These are phyloP conservation scores for Eremothecium cymbalariae DNA, from an alignment of 1,139 yeast genomes.

Conservation along the genomic window DNA sequence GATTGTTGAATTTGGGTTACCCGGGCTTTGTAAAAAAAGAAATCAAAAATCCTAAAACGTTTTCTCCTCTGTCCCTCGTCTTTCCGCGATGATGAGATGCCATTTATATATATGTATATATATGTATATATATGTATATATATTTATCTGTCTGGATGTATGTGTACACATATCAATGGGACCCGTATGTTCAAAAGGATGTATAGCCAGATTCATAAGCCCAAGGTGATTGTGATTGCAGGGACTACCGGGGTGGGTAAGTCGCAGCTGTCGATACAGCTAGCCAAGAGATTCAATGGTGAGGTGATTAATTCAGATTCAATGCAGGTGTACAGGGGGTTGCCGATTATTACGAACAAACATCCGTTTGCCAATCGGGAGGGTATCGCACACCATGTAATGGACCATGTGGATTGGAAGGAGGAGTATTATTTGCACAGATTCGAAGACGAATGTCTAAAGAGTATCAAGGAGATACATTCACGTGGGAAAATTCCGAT, in stretches of 20 bases:
- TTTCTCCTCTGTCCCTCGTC: no score
- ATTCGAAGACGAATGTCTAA: slow-evolving; percentile 63
- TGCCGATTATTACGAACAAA: slow-evolving; percentile 79
- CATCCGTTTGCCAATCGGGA: slow-evolving; percentile 74
- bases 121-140: no score
- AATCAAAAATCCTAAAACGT: no score
- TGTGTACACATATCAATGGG: no score
- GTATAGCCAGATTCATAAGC: slow-evolving; percentile 8
- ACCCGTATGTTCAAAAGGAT: slow-evolving; percentile 2
- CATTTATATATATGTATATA: no score
- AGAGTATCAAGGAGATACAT: slow-evolving; percentile 52
- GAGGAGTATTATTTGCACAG: slow-evolving; percentile 80
- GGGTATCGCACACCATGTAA: slow-evolving; percentile 74
- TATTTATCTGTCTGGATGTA: no score
- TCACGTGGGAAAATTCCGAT: slow-evolving; percentile 69
- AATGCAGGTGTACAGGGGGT: slow-evolving; percentile 79
- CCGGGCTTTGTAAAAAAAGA: no score
- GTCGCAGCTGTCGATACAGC: slow-evolving; percentile 68
- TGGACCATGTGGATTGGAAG: slow-evolving; percentile 74
- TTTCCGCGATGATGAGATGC: slow-evolving; percentile 1
- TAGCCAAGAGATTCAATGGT: slow-evolving; percentile 72
- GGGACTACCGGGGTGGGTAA: slow-evolving; percentile 99
- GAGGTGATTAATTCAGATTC: slow-evolving; percentile 94
- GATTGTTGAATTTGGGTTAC: no score
- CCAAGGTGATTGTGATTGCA: slow-evolving; percentile 55